Evolutionary conservation across 495 filamentous ascomycete species (phyloP), one percentile per base, ranked within the genome.

Genomic region (Lasiosphaeriaceae sp.): DNA sequence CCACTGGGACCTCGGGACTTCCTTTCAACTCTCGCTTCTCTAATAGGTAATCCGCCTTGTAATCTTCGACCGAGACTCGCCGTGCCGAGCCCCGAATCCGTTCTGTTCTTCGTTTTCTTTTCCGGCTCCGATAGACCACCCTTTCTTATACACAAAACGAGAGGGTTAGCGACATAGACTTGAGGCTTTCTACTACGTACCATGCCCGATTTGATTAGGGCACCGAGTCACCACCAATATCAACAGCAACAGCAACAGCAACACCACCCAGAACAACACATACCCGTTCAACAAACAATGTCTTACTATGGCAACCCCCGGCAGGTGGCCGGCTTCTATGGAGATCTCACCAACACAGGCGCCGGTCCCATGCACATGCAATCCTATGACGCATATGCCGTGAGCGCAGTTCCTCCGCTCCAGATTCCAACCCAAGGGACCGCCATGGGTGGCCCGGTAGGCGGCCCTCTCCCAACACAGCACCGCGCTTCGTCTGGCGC

Each of bases 401-500:
- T 71, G 2, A 71, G 66, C 39, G 52, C 66, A 14, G 63, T 69
- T 0, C 56, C 71, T n/a, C 71, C 66, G 45, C 70, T 69, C 5
- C 66, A 67, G 60, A 71, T 71, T 7, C 60, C 64, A 21, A 63
- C 56, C 0, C 19, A 59, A 54, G 50, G 48, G 60, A 22, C 66
- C 57, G 56, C 57, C 53, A 66, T 70, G 66, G 67, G 67, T 37
- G 67, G 67, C 20, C 67, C 67, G 5, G 66, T 70, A 24, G 65
- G 65, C 17, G 61, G 63, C 2, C 47, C 57, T 19, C 56, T 67
- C 41, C 75, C 58, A 59, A 64, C 66, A 24, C 74, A 76, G 48
- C 70, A 80, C 61, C 76, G 79, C 17, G 74, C 80, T 21, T 79
- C 79, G 20, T 77, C 77, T 2, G 77, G 78, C 31, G 79, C 82